Evolutionary conservation across 441 rosid genomes (phyloP), one percentile per base, ranked within the genome.

Genomic region (Raphanus hybrid): DNA sequence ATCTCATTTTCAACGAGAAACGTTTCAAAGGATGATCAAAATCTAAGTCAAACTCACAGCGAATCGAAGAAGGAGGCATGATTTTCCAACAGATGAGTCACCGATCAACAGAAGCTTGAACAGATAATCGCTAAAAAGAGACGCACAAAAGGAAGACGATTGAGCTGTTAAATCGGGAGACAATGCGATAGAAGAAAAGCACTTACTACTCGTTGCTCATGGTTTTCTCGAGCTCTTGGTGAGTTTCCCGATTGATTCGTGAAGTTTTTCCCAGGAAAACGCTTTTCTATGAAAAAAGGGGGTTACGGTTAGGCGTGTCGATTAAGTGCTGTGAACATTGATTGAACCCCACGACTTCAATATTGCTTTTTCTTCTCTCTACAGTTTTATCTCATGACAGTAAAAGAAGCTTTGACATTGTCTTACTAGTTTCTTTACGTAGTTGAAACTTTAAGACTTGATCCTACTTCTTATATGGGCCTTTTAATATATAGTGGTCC

Each of bases 31-130:
- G 8, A 48, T 15, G 10, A 15, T 16, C 60, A 61, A 62, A 72
- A 55, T 16, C 41, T 4, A 73, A 68, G 71, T 62, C 75, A 73
- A 82, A 68, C 87, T 86, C 66, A 88, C 97, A 67, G 97, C 94
- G 61, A 90, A 91, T 82, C 97, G 82, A 71, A 90, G 97, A 73
- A 92, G 94, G 63, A 92, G 77, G 18, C 97, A 89, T 1, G 96
- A 92, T 86, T 92, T 92, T n/a, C 97, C 97, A 35, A 89, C 97
- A 5, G 91, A 88, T 1, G 97, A 92, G 79, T 92, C 97, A 12
- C 97, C 97, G 67, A 92, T 90, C 60, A 92, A 80, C 83, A 92
- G 74, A 76, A 90, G 97, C 88, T 92, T 89, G 78, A 92, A 92
- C 79, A 92, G 86, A 67, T 90, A 92, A 82, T 90, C 92, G 71